Conservation (phyloP, 805 yeast species). For the Wickerhamomyces hampshirensis region DNA sequence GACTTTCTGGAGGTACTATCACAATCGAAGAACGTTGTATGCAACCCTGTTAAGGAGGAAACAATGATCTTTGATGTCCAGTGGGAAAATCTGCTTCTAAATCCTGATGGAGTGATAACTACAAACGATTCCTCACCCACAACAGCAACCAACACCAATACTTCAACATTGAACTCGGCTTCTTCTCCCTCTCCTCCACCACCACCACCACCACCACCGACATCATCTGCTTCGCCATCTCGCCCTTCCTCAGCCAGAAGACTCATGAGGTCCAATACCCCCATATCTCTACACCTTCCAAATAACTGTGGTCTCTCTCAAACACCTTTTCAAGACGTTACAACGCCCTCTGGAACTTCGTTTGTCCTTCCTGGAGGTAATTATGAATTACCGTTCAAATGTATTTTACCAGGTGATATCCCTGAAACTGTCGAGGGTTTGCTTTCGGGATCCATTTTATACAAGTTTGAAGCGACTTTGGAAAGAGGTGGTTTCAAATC, state of each 20-base stretch:
- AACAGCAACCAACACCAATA: not conserved
- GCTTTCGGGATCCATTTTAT: conserved; percentile 69
- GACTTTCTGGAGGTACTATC: conserved; percentile 47
- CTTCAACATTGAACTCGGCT: not conserved
- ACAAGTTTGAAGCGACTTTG: conserved; percentile 68
- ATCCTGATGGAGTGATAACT: conserved; percentile 29
- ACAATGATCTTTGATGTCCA: conserved; percentile 60
- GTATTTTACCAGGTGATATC: conserved; percentile 69
- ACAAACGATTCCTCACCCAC: not conserved
- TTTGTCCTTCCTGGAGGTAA: conserved; percentile 60
- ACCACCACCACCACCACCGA: conserved; percentile 2
- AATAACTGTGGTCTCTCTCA: conserved; percentile 28
- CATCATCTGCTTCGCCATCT: conserved; percentile 1
- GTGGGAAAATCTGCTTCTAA: conserved; percentile 57
- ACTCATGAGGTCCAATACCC: conserved; percentile 20
- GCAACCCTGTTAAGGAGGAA: conserved; percentile 43
- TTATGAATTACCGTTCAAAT: conserved; percentile 81
- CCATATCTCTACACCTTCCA: conserved; percentile 24
- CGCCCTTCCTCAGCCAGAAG: conserved; percentile 7
- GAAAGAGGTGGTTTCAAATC: conserved; percentile 57
- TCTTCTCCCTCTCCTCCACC: conserved; percentile 4
- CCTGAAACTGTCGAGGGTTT: conserved; percentile 90
- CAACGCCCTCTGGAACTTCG: conserved; percentile 19
- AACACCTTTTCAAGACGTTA: conserved; percentile 28
- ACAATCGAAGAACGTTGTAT: conserved; percentile 31